A percentile compares a stretch with the other conserved stretches of the same genome.
These are phyloP conservation scores for Eucalyptus viminalis DNA, from an alignment of 345 rosid genomes.

Conservation along the genomic window DNA sequence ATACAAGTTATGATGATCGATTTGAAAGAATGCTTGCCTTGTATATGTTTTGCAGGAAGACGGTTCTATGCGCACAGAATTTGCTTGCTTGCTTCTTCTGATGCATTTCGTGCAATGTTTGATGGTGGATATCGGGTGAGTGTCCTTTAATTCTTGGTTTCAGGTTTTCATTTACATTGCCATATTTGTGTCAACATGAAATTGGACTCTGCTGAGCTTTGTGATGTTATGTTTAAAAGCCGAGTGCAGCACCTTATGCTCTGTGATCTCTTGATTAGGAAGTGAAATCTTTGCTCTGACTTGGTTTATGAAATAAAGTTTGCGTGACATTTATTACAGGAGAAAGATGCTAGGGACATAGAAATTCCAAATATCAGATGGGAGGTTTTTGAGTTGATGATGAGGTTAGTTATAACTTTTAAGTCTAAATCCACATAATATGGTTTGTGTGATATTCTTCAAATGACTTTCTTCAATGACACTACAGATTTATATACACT, in stretches of 20 bases:
- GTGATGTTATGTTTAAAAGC: neutral
- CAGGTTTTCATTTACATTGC: neutral
- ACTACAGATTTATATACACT: slow-evolving; percentile 85
- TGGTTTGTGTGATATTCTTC: neutral
- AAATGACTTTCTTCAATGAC: slow-evolving; percentile 1
- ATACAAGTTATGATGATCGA: neutral
- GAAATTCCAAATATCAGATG: slow-evolving; percentile 98
- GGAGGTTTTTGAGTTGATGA: slow-evolving; percentile 99
- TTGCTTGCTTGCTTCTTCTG: slow-evolving; percentile 98
- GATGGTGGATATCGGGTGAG: slow-evolving; percentile 99
- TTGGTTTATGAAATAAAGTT: neutral
- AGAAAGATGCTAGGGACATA: slow-evolving; percentile 94
- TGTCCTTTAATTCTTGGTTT: neutral
- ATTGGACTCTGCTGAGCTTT: neutral
- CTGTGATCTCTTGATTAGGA: neutral
- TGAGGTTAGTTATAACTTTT: slow-evolving; percentile 52
- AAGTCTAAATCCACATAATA: neutral
- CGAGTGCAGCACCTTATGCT: neutral
- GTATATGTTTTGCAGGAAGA: slow-evolving; percentile 43
- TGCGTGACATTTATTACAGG: slow-evolving; percentile 25
- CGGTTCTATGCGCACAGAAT: slow-evolving; percentile 94
- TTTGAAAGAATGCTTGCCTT: neutral
- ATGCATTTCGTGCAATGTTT: slow-evolving; percentile 99
- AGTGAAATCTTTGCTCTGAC: neutral
- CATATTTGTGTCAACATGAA: neutral